These are phyloP conservation scores for Mycocentrospora acerina DNA, from an alignment of 2,329 filamentous ascomycete genomes.

Conservation along the genomic window DNA sequence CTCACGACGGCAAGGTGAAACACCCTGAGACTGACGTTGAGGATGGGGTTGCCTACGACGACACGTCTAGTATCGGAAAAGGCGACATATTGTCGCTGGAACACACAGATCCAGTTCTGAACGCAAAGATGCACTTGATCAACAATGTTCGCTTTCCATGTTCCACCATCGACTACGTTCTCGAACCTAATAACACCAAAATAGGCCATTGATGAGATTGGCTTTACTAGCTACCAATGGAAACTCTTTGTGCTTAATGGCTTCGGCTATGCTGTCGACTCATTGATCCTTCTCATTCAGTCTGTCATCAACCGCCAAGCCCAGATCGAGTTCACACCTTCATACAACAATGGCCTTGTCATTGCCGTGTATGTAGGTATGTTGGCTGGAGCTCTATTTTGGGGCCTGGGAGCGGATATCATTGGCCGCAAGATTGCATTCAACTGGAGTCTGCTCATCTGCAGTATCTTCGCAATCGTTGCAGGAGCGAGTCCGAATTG, in stretches of 20 bases:
- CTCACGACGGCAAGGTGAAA: no score
- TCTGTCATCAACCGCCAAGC: conserved; percentile 62
- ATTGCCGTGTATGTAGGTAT: conserved; percentile 62
- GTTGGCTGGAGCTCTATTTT: conserved; percentile 64
- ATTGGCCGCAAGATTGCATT: conserved; percentile 70
- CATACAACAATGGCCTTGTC: conserved; percentile 60
- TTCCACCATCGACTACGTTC: not conserved
- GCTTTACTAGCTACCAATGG: conserved; percentile 57
- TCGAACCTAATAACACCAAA: not conserved
- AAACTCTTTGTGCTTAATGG: conserved; percentile 63
- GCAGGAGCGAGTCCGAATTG: conserved; percentile 69
- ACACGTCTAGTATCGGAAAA: conserved; percentile 25
- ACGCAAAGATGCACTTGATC: conserved; percentile 68
- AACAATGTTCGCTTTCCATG: conserved; percentile 57
- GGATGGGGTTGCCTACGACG: conserved; percentile 4
- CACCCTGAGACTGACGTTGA: conserved; percentile 11
- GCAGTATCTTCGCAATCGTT: conserved; percentile 62
- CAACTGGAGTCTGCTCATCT: conserved; percentile 66
- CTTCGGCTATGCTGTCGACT: conserved; percentile 63
- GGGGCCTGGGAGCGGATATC: conserved; percentile 67
- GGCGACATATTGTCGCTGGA: conserved; percentile 60
- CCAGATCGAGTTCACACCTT: conserved; percentile 59
- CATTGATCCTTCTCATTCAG: conserved; percentile 60
- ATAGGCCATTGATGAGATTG: conserved; percentile 55
- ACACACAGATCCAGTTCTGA: conserved; percentile 62